phyloP scores from a whole-genome alignment of 1,139 yeast genomes.

The Suhomyces choctaworum region DNA sequence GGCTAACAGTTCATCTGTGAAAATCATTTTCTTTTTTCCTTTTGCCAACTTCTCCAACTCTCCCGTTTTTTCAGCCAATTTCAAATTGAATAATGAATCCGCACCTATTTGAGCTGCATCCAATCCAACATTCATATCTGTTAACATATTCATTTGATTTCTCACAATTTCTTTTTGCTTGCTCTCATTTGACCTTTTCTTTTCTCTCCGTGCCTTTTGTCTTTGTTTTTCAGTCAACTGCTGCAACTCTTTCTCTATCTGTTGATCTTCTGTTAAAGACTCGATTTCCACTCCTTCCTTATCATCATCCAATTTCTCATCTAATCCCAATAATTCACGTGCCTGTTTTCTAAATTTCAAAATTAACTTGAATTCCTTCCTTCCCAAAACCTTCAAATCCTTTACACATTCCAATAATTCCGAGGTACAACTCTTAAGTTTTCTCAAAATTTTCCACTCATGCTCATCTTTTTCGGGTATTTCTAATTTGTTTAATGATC shows the following conservation, averaged over 20 bases:
- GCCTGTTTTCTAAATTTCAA: constrained; percentile 89
- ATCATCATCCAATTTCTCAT: constrained; percentile 51
- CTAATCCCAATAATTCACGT: constrained; percentile 73
- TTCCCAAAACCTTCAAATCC: constrained; percentile 92
- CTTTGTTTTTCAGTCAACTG: constrained; percentile 72
- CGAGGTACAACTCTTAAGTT: constrained; percentile 70
- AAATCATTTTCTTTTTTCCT: constrained; percentile 82
- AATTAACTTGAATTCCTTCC: constrained; percentile 82
- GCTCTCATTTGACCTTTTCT: constrained; percentile 74
- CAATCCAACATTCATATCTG: constrained; percentile 89
- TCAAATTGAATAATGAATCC: constrained; percentile 79
- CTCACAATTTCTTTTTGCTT: constrained; percentile 88
- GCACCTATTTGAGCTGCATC: constrained; percentile 87
- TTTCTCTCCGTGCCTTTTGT: constrained; percentile 71
- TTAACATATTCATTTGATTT: constrained; percentile 95
- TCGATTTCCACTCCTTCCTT: constrained; percentile 58
- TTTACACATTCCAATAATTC: constrained; percentile 82
- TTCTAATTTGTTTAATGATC: constrained; percentile 61
- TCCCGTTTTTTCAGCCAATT: constrained; percentile 83
- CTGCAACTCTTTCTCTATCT: constrained; percentile 79
- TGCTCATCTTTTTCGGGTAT: constrained; percentile 57
- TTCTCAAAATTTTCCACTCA: constrained; percentile 70
- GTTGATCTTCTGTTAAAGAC: constrained; percentile 82
- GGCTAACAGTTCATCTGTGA: constrained; percentile 54
- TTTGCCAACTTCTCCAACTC: constrained; percentile 68